Conservation (phyloP, 176 grass and related monocot genomes). For the Phyllostachys edulis region DNA sequence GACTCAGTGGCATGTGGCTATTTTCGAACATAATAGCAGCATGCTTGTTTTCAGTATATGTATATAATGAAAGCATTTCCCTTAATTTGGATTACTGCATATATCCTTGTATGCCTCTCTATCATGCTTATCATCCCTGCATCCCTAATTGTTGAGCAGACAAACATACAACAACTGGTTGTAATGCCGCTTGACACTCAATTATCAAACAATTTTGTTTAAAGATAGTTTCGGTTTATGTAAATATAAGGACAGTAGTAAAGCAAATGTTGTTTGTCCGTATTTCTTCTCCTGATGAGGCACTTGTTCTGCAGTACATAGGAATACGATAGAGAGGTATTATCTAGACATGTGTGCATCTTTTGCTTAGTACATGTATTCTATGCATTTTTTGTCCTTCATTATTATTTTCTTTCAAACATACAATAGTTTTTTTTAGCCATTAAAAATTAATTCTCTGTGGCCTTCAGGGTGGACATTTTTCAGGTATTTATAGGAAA, state of each 20-base stretch:
- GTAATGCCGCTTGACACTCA: not conserved
- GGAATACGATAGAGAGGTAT: not conserved
- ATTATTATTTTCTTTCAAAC: conserved; percentile 16
- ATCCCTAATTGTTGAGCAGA: no score
- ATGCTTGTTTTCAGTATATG: not conserved
- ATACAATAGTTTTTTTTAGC: conserved; percentile 5
- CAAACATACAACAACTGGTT: not conserved
- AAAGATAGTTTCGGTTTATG: not conserved
- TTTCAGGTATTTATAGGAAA: conserved; percentile 98
- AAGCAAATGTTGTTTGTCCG: not conserved
- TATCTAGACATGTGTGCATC: not conserved
- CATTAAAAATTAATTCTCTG: conserved; percentile 17
- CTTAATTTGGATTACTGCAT: not conserved
- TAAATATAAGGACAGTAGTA: conserved; percentile 12
- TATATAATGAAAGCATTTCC: not conserved
- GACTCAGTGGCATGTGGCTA: not conserved
- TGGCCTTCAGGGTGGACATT: conserved; percentile 85
- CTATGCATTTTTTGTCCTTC: not conserved
- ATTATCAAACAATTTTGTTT: not conserved
- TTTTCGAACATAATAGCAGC: not conserved
- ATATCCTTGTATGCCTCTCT: no score
- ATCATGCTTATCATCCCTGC: no score
- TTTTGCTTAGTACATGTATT: conserved; percentile 2
- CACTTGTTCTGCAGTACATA: conserved; percentile 14
- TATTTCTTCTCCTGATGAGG: not conserved